Base-by-base conservation (phyloP, 805 yeast species). In the Candida odintsovae region DNA sequence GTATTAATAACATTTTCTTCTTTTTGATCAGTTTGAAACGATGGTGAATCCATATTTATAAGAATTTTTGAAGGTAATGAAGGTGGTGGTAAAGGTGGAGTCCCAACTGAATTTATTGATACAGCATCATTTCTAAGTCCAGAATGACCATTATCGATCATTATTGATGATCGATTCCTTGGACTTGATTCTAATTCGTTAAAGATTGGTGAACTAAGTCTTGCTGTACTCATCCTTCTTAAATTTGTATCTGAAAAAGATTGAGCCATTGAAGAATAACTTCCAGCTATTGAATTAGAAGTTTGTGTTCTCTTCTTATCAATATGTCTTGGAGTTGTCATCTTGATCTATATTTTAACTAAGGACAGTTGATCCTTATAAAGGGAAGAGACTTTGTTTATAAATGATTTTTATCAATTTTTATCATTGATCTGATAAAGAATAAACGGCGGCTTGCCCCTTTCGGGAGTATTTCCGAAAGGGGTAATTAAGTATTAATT, bases 21-120 rank as follows among this genome's bases (percentile, higher is more conserved):
- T 38, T 45, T 41, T 9, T 7, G 20, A n/a, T 47, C 46, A n/a
- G 47, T 23, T 5, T 37, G 35, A 22, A 53, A 53, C 4, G 52
- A 50, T 2, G 55, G 57, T 9, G 46, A 41, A 3, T 44, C 49
- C 6, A 45, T 47, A 35, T 53, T 53, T 6, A 51, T 43, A 2
- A 51, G 36, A 2, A 51, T 50, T 26, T 39, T 39, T 5, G 45
- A n/a, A 3, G 12, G 37, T 8, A 7, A 29, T 23, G 11, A 23
- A 22, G 35, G 19, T 8, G 12, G 37, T 8, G 12, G 37, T 23
- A 6, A 23, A 22, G 35, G 38, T 18, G 31, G 9, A 13, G 26
- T 20, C 8, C 31, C 31, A 12, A 4, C n/a, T 5, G 41, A 38
- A 13, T 7, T 4, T 7, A 20, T 20, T n/a, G 39, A 36, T 9